These are phyloP conservation scores for Cladosporium halotolerans DNA, from an alignment of 2,329 filamentous ascomycete genomes.

Conservation along the genomic window DNA sequence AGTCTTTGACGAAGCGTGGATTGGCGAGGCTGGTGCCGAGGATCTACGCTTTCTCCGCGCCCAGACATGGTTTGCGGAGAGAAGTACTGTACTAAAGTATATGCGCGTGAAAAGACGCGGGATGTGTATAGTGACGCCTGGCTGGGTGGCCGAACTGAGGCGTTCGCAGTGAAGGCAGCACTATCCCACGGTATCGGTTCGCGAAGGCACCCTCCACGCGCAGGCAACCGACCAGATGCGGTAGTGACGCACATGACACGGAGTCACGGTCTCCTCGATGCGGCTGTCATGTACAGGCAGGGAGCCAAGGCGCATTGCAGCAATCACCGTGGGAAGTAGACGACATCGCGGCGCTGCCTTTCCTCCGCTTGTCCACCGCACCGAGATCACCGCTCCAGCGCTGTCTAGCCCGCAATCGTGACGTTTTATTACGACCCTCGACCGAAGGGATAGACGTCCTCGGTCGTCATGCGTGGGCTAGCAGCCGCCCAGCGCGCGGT, in stretches of 20 bases:
- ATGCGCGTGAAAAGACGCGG: not conserved
- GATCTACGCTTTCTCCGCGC: conserved; percentile 9
- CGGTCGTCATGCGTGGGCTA: not conserved
- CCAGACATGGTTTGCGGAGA: conserved; percentile 10
- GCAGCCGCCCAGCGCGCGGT: not conserved
- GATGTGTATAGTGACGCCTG: not conserved
- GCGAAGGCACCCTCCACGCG: no score
- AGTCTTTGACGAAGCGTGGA: not conserved
- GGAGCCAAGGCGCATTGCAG: not conserved
- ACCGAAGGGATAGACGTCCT: not conserved
- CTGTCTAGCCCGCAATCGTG: not conserved
- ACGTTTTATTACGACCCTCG: not conserved
- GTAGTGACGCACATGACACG: not conserved
- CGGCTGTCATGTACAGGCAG: not conserved
- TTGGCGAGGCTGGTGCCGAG: not conserved
- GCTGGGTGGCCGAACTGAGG: not conserved
- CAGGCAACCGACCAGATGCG: not conserved
- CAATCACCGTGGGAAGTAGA: not conserved
- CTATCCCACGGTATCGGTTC: not conserved
- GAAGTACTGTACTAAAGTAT: not conserved
- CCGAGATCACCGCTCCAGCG: not conserved
- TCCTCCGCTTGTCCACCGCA: not conserved
- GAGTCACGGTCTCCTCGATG: not conserved
- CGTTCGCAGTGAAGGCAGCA: not conserved
- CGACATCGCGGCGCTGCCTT: not conserved